phyloP scores from a whole-genome alignment of 805 yeast genomes.

The Ogataea angusta region DNA sequence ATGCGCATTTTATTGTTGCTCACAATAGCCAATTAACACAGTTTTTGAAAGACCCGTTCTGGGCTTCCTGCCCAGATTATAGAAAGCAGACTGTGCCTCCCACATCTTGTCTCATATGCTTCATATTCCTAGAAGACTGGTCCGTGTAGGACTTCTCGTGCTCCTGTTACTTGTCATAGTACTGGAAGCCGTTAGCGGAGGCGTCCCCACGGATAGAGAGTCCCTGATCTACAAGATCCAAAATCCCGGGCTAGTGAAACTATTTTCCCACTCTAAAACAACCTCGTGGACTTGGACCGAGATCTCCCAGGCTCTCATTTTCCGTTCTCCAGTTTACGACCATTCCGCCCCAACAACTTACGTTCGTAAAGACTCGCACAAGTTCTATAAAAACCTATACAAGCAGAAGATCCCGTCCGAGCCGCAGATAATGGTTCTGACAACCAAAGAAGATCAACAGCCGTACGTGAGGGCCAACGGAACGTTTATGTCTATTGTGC shows the following conservation, averaged over 20 bases:
- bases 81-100: neutral
- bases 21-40: neutral
- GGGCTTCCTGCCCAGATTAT: neutral
- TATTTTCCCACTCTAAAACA: neutral
- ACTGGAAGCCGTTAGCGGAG: slow-evolving; percentile 2
- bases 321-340: slow-evolving; percentile 13
- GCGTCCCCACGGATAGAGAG: slow-evolving; percentile 5
- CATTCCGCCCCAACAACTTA: slow-evolving; percentile 17
- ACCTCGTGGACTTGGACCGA: slow-evolving; percentile 15
- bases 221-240: slow-evolving; percentile 9
- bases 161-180: slow-evolving; percentile 4
- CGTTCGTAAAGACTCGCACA: slow-evolving; percentile 35
- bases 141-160: slow-evolving; percentile 7
- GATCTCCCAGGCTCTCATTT: slow-evolving; percentile 7
- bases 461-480: slow-evolving; percentile 50
- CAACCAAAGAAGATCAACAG: slow-evolving; percentile 14
- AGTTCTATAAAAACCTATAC: slow-evolving; percentile 36
- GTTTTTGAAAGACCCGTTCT: neutral
- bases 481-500: slow-evolving; percentile 62
- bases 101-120: slow-evolving; percentile 2
- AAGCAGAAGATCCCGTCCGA: slow-evolving; percentile 35
- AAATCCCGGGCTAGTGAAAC: slow-evolving; percentile 2
- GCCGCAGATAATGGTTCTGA: slow-evolving; percentile 39
- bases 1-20: neutral
- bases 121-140: slow-evolving; percentile 12